phyloP scores from a whole-genome alignment of 108 stramenopile species.

The Nitzschia sp. region DNA sequence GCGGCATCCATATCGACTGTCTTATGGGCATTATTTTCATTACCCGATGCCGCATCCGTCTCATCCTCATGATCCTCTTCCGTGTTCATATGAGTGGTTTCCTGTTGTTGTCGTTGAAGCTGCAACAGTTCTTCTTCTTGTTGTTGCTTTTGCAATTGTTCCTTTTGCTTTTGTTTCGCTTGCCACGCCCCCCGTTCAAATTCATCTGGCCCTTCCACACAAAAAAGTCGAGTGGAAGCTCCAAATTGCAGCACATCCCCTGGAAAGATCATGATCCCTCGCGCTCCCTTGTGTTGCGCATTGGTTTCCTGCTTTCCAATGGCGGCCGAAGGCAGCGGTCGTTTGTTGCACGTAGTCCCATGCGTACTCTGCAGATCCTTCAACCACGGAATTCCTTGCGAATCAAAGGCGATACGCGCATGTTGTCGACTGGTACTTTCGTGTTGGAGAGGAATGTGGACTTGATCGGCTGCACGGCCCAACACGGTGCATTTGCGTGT shows the following conservation, averaged over 20 bases:
- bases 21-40: constrained; percentile 11
- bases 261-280: constrained; percentile 71
- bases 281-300: constrained; percentile 35
- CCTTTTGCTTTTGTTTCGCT: constrained; percentile 21
- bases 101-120: neutral
- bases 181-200: constrained; percentile 47
- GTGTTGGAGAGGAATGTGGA: constrained; percentile 60
- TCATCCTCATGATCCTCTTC: constrained; percentile 9
- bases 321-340: constrained; percentile 48
- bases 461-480: constrained; percentile 65
- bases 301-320: constrained; percentile 45
- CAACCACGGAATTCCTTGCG: constrained; percentile 56
- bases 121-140: neutral
- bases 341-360: constrained; percentile 72
- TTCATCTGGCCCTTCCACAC: constrained; percentile 62
- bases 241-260: constrained; percentile 78
- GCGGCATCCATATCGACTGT: constrained; percentile 29
- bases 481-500: constrained; percentile 44
- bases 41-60: constrained; percentile 1
- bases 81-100: constrained; percentile 1
- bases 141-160: constrained; percentile 14
- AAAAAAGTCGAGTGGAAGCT: constrained; percentile 61
- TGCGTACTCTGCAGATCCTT: constrained; percentile 65
- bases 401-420: constrained; percentile 78
- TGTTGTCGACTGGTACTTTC: constrained; percentile 74